Percentiles rank a stretch among this genome's conserved stretches.
These are phyloP conservation scores for Smithsoniella earleae DNA, from an alignment of 163 green algal genomes.

Conservation along the genomic window DNA sequence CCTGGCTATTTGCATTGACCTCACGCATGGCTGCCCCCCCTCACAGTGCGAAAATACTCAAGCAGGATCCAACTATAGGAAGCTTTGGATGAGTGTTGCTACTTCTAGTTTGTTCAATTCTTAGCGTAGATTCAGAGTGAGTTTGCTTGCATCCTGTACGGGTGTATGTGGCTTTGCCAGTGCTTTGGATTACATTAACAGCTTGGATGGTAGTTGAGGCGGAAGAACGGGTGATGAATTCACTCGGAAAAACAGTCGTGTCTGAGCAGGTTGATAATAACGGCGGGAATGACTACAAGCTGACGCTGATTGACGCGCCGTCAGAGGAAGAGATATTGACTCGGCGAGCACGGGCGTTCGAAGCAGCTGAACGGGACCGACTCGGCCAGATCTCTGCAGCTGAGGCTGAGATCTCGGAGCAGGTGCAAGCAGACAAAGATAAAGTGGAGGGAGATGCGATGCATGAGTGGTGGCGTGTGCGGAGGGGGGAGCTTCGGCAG, in stretches of 20 bases:
- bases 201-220: too few species aligned
- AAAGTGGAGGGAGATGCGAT: conserved; percentile 32
- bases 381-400: conserved; percentile 41
- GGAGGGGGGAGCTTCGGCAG: conserved; percentile 14
- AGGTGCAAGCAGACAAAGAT: conserved; percentile 40
- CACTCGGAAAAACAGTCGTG: too few species aligned
- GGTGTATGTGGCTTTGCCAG: too few species aligned
- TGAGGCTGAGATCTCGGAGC: conserved; percentile 57
- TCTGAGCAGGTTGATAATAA: neutral
- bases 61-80: too few species aligned
- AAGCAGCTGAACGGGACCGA: conserved; percentile 39
- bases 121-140: conserved; percentile 24
- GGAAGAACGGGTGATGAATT: too few species aligned
- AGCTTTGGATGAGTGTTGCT: too few species aligned
- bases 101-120: too few species aligned
- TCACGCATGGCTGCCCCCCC: too few species aligned
- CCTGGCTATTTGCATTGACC: too few species aligned
- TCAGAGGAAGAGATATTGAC: conserved; percentile 55
- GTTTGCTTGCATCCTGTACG: neutral
- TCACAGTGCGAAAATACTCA: too few species aligned
- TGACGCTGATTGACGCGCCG: conserved; percentile 41
- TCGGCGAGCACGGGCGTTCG: conserved; percentile 40
- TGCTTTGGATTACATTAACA: too few species aligned
- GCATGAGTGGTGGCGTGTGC: conserved; percentile 12
- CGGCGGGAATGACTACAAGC: conserved; percentile 41